Base-by-base conservation (phyloP, 441 rosid genomes). In the Adansonia rubrostipa region DNA sequence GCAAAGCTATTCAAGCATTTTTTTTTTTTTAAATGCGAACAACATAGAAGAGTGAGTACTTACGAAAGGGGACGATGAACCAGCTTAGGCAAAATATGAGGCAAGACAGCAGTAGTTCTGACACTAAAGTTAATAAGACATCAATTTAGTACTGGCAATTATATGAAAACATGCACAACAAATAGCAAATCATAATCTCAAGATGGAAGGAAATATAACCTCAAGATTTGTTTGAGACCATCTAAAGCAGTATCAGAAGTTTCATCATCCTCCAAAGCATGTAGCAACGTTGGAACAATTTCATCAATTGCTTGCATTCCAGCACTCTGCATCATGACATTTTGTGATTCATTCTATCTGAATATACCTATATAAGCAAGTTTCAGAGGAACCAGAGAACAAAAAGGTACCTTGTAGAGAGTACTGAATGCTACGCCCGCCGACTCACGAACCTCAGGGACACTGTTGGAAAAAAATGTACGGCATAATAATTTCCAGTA, bases 251-350 rank as follows among this genome's bases (percentile, higher is more conserved):
- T 94, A 76, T 92, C 92, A 81, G 98, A 95, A 70, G 93, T 92
- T 80, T 89, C 87, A 84, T 94, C 98, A 85, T 97, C 97, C 88
- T 95, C 99, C 82, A 97, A 85, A 19, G 99, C 98, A 90, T 88
- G 97, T 84, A 97, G 78, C 85, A 97, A 90, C 1, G 99, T 95
- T 74, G 99, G 99, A 71, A 97, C 95, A 78, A 97, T 97, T 88
- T 97, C 99, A 87, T 95, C 99, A 80, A 97, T 93, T 80, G 98
- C 99, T 93, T 92, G 99, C 97, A 97, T 74, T 80, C 99, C 99
- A 78, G 99, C 99, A 87, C 95, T 97, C 99, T 97, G 85, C 78
- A 80, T 72, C 79, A 72, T 64, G 67, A 80, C 17, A 77, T 50
- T 47, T 78, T 73, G 66, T 45, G 24, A n/a, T n/a, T 69, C 45